These are phyloP conservation scores for Aspergillus quadricinctus DNA, from an alignment of 2,329 filamentous ascomycete genomes.

Conservation along the genomic window DNA sequence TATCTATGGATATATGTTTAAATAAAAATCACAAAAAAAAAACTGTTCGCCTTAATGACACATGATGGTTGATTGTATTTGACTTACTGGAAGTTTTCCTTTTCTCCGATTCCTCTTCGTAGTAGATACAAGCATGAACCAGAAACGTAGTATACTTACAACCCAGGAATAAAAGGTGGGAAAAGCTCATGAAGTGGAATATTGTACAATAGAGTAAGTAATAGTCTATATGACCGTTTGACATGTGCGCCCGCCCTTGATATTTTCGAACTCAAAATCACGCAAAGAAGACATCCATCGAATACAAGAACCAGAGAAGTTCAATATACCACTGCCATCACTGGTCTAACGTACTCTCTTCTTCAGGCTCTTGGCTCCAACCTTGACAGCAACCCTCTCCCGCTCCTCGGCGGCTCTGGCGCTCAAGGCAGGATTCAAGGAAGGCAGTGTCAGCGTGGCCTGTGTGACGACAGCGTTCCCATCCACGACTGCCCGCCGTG, in stretches of 20 bases:
- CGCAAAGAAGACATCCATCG: constrained; percentile 15
- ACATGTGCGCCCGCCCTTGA: constrained; percentile 31
- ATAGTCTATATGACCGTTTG: constrained; percentile 1
- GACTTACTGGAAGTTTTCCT: background rate
- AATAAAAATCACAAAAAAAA: background rate
- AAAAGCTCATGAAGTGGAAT: constrained; percentile 2
- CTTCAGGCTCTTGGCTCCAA: constrained; percentile 12
- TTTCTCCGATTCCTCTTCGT: background rate
- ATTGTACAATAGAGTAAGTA: constrained; percentile 22
- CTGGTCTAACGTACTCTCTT: constrained; percentile 12
- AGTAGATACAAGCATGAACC: too few relatives aligned
- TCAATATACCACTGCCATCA: background rate
- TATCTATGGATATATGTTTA: background rate
- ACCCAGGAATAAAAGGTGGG: background rate
- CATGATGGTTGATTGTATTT: background rate
- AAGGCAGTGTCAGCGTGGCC: constrained; percentile 29
- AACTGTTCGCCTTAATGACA: constrained; percentile 1
- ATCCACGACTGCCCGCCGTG: constrained; percentile 55
- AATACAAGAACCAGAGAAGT: background rate
- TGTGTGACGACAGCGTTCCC: constrained; percentile 37
- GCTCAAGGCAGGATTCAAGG: constrained; percentile 28
- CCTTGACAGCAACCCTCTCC: constrained; percentile 18
- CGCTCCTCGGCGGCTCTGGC: constrained; percentile 17
- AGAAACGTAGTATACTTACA: background rate
- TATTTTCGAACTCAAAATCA: constrained; percentile 25